These are phyloP conservation scores for Nannochloris sp. DNA, from an alignment of 139 green algal genomes.

Conservation along the genomic window DNA sequence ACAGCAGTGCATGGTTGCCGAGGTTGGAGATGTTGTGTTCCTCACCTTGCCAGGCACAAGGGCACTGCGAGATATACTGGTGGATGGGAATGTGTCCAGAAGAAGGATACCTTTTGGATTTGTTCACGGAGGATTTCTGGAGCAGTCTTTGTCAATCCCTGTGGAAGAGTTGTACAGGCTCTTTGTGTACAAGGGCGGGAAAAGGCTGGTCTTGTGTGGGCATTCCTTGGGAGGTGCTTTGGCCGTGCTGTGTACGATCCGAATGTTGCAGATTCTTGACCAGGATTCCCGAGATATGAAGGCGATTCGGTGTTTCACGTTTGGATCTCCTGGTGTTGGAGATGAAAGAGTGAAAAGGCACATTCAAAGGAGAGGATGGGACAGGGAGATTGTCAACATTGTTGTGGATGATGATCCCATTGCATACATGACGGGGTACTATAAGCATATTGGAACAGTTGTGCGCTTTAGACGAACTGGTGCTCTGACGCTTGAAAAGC, in stretches of 20 bases:
- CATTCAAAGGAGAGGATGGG: background rate
- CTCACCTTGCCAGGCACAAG: conserved; percentile 3
- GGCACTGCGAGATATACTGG: background rate
- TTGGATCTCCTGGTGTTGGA: conserved; percentile 6
- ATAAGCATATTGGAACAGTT: background rate
- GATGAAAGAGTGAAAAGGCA: background rate
- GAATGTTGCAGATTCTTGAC: background rate
- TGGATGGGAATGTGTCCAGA: background rate
- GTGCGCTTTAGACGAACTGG: background rate
- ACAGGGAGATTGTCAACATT: background rate
- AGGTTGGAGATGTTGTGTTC: background rate
- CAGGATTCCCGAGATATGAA: background rate
- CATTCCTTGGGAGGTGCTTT: conserved; percentile 9
- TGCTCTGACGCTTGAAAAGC: background rate
- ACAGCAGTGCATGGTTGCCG: conserved; percentile 5
- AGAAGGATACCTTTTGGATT: background rate
- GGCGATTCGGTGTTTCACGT: background rate
- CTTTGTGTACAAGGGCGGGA: background rate
- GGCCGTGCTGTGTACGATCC: background rate
- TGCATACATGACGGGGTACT: background rate
- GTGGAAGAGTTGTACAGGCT: conserved; percentile 1
- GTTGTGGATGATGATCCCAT: conserved; percentile 6
- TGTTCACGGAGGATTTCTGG: conserved; percentile 7
- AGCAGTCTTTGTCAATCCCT: background rate
- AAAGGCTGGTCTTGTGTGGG: conserved; percentile 4